Percentiles rank a stretch among this genome's conserved stretches.
Evolutionary conservation across 352 stramenopile genomes (phyloP).

Genomic region (Phytopythium litorale): DNA sequence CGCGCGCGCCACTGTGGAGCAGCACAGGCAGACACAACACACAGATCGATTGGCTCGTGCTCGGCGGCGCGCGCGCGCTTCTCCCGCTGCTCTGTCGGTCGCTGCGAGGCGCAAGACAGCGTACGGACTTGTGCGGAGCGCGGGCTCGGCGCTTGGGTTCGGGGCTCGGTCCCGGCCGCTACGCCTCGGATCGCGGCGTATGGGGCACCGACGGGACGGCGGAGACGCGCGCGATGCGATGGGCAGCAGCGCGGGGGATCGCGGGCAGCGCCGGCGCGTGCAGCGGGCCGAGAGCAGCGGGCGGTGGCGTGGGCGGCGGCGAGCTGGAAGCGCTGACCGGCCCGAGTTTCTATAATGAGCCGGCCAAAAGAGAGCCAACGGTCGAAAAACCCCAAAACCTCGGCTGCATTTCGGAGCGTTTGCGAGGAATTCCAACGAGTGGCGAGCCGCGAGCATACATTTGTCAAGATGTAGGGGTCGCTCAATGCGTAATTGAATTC

Average conservation of each 20-base stretch:
- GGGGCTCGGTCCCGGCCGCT: not conserved
- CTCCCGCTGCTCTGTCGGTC: not conserved
- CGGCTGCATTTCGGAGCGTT: not conserved
- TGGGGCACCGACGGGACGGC: not conserved
- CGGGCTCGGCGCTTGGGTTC: not conserved
- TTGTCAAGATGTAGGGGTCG: too few relatives aligned
- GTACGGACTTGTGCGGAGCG: not conserved
- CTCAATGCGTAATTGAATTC: too few relatives aligned
- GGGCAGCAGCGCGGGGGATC: not conserved
- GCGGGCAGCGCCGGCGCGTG: not conserved
- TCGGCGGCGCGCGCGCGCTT: not conserved
- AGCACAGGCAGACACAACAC: conserved; percentile 4
- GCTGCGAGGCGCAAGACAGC: not conserved
- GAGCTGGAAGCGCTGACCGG: not conserved
- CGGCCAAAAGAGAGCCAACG: not conserved
- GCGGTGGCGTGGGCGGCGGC: not conserved
- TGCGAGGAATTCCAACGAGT: not conserved
- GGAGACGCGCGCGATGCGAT: not conserved
- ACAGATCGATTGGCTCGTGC: conserved; percentile 5
- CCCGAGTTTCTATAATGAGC: conserved; percentile 1
- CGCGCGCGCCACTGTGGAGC: not conserved
- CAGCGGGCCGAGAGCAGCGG: not conserved
- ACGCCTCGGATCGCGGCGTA: not conserved
- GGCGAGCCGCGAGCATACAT: not conserved
- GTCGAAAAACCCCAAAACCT: conserved; percentile 8